phyloP scores from a whole-genome alignment of 2,329 filamentous ascomycete species.

The Sclerotiophoma versabilis region DNA sequence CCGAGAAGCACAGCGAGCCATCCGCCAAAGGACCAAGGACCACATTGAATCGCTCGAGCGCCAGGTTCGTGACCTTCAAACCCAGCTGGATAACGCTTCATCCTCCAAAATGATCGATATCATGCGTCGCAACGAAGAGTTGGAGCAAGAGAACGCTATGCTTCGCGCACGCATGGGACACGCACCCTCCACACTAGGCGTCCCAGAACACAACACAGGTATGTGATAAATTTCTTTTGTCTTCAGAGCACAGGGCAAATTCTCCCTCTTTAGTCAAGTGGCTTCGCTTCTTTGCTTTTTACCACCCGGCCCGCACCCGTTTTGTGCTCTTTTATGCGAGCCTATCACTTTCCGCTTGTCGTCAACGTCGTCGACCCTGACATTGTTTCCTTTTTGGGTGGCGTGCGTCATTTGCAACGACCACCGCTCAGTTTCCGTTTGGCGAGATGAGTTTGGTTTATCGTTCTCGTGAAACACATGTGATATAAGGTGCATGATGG shows the following conservation, averaged over 20 bases:
- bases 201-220: conserved; percentile 48
- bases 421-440: conserved; percentile 13
- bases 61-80: conserved; percentile 60
- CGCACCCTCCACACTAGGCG: conserved; percentile 49
- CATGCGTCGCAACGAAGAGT: conserved; percentile 60
- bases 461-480: conserved; percentile 16
- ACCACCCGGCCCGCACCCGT: conserved; percentile 33
- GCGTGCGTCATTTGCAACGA: conserved; percentile 36
- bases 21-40: conserved; percentile 65
- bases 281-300: conserved; percentile 39
- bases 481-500: conserved; percentile 27
- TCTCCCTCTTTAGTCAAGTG: conserved; percentile 28
- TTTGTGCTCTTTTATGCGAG: conserved; percentile 24
- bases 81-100: conserved; percentile 55
- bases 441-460: conserved; percentile 16
- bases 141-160: conserved; percentile 63
- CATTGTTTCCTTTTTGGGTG: conserved; percentile 30
- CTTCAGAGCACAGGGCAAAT: conserved; percentile 33
- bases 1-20: conserved; percentile 66
- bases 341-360: conserved; percentile 17
- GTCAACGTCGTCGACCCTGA: conserved; percentile 18
- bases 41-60: conserved; percentile 65
- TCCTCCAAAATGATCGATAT: conserved; percentile 58
- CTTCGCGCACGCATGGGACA: conserved; percentile 59
- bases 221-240: conserved; percentile 34